A percentile compares a stretch with the other conserved stretches of the same genome.
phyloP scores from a whole-genome alignment of 805 yeast species.

The Candida sonorensis region DNA sequence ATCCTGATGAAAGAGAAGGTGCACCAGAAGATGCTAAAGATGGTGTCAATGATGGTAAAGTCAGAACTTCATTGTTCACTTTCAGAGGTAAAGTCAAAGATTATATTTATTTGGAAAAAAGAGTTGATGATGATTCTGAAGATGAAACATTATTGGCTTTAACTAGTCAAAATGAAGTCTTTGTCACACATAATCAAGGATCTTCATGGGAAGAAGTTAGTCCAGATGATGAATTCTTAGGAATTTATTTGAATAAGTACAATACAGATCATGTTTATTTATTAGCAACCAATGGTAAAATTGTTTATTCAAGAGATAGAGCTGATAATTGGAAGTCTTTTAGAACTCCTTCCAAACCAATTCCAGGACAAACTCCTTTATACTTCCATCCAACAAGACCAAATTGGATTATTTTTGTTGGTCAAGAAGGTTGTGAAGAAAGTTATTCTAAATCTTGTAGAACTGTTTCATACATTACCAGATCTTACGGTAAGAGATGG shows the following conservation, averaged over 20 bases:
- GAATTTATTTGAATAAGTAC: slow-evolving; percentile 49
- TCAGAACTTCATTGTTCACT: slow-evolving; percentile 36
- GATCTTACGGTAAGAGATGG: slow-evolving; percentile 65
- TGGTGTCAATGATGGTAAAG: slow-evolving; percentile 32
- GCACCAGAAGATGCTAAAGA: slow-evolving; percentile 27
- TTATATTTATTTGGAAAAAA: slow-evolving; percentile 56
- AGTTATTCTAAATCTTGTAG: slow-evolving; percentile 42
- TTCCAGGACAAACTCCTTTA: slow-evolving; percentile 36
- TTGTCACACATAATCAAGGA: slow-evolving; percentile 70
- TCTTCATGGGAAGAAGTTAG: slow-evolving; percentile 42
- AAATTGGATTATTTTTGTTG: slow-evolving; percentile 62
- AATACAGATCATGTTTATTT: slow-evolving; percentile 48
- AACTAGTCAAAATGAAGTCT: slow-evolving; percentile 48
- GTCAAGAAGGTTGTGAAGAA: slow-evolving; percentile 53
- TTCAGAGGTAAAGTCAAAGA: slow-evolving; percentile 50
- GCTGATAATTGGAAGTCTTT: slow-evolving; percentile 52
- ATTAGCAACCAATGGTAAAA: slow-evolving; percentile 38
- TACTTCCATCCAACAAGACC: slow-evolving; percentile 58
- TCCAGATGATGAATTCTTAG: slow-evolving; percentile 38
- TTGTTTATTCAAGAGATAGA: slow-evolving; percentile 61
- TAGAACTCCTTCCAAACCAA: slow-evolving; percentile 47
- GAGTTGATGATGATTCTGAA: slow-evolving; percentile 29
- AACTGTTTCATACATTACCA: slow-evolving; percentile 51
- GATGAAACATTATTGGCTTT: slow-evolving; percentile 62
- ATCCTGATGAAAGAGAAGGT: slow-evolving; percentile 29